Evolutionary conservation across 805 yeast species (phyloP), one percentile per base, ranked within the genome.

Genomic region (baker's yeast (Saccharomyces cerevisiae)): DNA sequence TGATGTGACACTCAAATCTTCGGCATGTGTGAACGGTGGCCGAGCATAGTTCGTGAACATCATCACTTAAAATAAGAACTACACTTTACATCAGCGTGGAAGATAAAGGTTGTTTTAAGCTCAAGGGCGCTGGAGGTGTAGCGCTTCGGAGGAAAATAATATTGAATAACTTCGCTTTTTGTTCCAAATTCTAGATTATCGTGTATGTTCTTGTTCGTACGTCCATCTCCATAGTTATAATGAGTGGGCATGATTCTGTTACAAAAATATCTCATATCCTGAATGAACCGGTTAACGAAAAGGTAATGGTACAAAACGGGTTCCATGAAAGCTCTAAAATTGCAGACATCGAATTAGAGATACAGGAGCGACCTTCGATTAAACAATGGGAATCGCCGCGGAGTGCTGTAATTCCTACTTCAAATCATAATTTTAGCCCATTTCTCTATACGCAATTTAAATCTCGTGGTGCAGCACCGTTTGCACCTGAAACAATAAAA

Each of bases 391-490:
- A 36, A 21, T 36, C 43, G 8, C 43, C 43, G 13, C 24, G 17
- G 8, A 17, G 24, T 9, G 21, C 31, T 6, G 30, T n/a, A 47
- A 4, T 11, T 24, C 46, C 48, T 13, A 29, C 50, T 36, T 17
- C 31, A 2, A 30, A 41, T 21, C 50, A 54, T 29, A 41, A 52
- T 30, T 21, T 22, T 22, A 53, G 46, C 14, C 57, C 60, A 50
- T 47, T 53, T 48, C 29, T 53, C 21, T 59, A 59, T 46, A 36
- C 57, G 1, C 64, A 58, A 50, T 61, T 51, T 11, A 56, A 52
- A 43, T 49, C 57, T 13, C 55, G 55, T 41, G 51, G 61, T n/a
- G 47, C 51, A 41, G 59, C 54, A 28, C 60, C 57, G 10, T 60
- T 60, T 47, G 59, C 57, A 36, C 54, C 57, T n/a, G 26, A 51